These are phyloP conservation scores for Nicotiana benthamiana DNA, from an alignment of 257 asterid genomes.

Conservation along the genomic window DNA sequence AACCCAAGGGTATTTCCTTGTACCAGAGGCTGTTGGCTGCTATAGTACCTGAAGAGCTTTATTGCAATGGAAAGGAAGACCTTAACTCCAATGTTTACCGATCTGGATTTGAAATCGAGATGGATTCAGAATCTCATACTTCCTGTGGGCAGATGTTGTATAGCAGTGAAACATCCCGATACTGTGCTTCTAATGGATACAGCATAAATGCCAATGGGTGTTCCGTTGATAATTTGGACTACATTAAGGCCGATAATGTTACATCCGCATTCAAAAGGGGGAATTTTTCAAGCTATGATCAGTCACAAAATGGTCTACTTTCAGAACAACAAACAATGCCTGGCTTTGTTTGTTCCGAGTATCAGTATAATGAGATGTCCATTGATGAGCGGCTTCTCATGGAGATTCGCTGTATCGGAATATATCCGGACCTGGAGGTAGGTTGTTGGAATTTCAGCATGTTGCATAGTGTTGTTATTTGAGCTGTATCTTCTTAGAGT, in stretches of 20 bases:
- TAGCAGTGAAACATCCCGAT: slow-evolving; percentile 33
- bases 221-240: slow-evolving; percentile 40
- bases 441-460: slow-evolving; percentile 23
- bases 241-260: slow-evolving; percentile 20
- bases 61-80: slow-evolving; percentile 38
- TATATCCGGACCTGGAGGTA: slow-evolving; percentile 76
- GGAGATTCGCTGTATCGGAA: slow-evolving; percentile 74
- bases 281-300: slow-evolving; percentile 29
- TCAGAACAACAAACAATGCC: slow-evolving; percentile 34
- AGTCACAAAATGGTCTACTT: slow-evolving; percentile 36
- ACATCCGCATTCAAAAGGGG: slow-evolving; percentile 28
- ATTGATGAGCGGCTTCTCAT: slow-evolving; percentile 58
- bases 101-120: slow-evolving; percentile 47
- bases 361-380: slow-evolving; percentile 58
- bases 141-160: slow-evolving; percentile 32
- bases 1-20: slow-evolving; percentile 45
- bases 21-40: slow-evolving; percentile 81
- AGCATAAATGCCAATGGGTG: slow-evolving; percentile 35
- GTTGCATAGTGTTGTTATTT: slow-evolving; percentile 12
- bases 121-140: slow-evolving; percentile 37
- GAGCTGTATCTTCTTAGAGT: slow-evolving; percentile 11
- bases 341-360: slow-evolving; percentile 41
- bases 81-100: slow-evolving; percentile 33
- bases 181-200: slow-evolving; percentile 46
- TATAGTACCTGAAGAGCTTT: slow-evolving; percentile 59